phyloP scores from a whole-genome alignment of 2,329 filamentous ascomycete genomes.

The Botrytis sinoallii region DNA sequence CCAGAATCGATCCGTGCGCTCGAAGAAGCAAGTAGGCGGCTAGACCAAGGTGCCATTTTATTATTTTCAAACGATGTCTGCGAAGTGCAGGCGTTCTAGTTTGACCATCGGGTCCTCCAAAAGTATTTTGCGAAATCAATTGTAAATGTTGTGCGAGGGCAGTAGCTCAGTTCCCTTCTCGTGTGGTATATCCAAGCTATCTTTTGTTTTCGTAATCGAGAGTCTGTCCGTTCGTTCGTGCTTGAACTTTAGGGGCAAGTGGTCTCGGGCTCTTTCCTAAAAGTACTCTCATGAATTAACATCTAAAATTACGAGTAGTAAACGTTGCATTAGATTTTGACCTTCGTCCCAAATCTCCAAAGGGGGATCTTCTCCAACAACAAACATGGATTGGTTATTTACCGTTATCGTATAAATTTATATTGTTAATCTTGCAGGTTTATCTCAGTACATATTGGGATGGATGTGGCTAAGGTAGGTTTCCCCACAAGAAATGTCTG shows the following conservation, averaged over 20 bases:
- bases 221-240: slow-evolving; percentile 14
- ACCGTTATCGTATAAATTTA: slow-evolving; percentile 26
- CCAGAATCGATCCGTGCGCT: slow-evolving; percentile 30
- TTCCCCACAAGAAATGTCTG: slow-evolving; percentile 16
- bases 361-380: slow-evolving; percentile 10
- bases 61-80: slow-evolving; percentile 11
- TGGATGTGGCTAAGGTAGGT: slow-evolving; percentile 6
- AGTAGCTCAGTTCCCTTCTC: slow-evolving; percentile 9
- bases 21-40: slow-evolving; percentile 33
- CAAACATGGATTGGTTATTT: slow-evolving; percentile 23
- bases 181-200: slow-evolving; percentile 10
- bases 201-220: slow-evolving; percentile 11
- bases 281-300: neutral
- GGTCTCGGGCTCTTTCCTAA: slow-evolving; percentile 1
- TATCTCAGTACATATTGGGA: slow-evolving; percentile 10
- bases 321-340: neutral
- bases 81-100: slow-evolving; percentile 15
- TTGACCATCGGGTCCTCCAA: slow-evolving; percentile 16
- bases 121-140: slow-evolving; percentile 19
- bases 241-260: slow-evolving; percentile 13
- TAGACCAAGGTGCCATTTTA: slow-evolving; percentile 38
- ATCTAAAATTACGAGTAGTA: slow-evolving; percentile 9
- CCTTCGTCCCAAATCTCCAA: neutral
- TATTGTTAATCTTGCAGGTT: slow-evolving; percentile 10
- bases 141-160: slow-evolving; percentile 22